phyloP scores from a whole-genome alignment of 2,329 filamentous ascomycete species.

The Exophiala spinifera region DNA sequence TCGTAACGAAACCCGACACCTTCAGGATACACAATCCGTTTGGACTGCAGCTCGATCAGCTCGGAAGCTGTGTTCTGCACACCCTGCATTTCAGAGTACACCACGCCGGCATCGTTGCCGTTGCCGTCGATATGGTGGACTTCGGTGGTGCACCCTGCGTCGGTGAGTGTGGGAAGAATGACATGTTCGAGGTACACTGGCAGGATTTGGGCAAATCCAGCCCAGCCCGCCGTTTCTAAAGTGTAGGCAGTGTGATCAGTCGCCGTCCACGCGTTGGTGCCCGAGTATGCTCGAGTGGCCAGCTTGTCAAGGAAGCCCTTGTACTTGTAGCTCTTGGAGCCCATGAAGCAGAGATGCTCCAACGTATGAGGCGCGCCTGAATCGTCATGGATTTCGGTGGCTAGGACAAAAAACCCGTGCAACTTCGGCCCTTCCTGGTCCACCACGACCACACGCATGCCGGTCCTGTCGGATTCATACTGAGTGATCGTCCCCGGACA shows the following conservation, averaged over 20 bases:
- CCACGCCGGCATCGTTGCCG: slow-evolving; percentile 92
- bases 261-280: slow-evolving; percentile 95
- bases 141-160: slow-evolving; percentile 90
- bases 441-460: slow-evolving; percentile 90
- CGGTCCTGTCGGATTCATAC: slow-evolving; percentile 92
- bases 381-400: slow-evolving; percentile 96
- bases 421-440: slow-evolving; percentile 93
- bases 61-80: slow-evolving; percentile 81
- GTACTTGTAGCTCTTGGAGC: slow-evolving; percentile 88
- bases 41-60: slow-evolving; percentile 81
- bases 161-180: slow-evolving; percentile 84
- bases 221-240: slow-evolving; percentile 92
- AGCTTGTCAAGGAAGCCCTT: slow-evolving; percentile 95
- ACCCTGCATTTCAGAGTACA: slow-evolving; percentile 98
- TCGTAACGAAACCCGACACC: slow-evolving; percentile 93
- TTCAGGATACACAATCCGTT: slow-evolving; percentile 79
- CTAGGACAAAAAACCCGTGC: slow-evolving; percentile 89
- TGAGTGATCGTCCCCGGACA: slow-evolving; percentile 84
- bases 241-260: slow-evolving; percentile 97
- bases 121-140: slow-evolving; percentile 93
- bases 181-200: slow-evolving; percentile 95
- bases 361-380: slow-evolving; percentile 86
- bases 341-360: slow-evolving; percentile 83
- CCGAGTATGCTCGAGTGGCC: slow-evolving; percentile 86
- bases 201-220: slow-evolving; percentile 90